Conservation (phyloP, 148 eudicot species). For the Rhododendron griersonianum region DNA sequence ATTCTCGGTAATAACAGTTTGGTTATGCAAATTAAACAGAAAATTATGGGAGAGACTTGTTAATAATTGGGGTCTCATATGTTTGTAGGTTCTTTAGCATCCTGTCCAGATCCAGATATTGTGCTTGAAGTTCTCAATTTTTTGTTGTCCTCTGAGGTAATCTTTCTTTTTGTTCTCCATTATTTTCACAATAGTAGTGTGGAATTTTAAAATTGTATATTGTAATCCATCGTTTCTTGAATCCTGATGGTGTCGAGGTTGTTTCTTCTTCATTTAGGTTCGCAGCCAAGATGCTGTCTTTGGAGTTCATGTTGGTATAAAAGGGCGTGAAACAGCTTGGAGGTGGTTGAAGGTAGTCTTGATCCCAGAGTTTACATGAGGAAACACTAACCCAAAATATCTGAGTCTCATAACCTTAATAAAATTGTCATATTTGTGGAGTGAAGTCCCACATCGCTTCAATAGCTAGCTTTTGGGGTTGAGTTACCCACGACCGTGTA, state of each 20-base stretch:
- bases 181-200: background rate
- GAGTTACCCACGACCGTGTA: too few relatives aligned
- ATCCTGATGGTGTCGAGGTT: background rate
- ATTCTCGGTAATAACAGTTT: constrained; percentile 49
- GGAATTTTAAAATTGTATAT: background rate
- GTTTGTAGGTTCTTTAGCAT: constrained; percentile 61
- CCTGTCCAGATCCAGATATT: constrained; percentile 73
- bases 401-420: background rate
- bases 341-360: constrained; percentile 73
- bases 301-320: constrained; percentile 61
- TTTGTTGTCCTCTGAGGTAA: constrained; percentile 73
- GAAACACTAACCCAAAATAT: background rate
- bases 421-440: background rate
- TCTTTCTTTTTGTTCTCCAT: background rate
- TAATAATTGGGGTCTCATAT: background rate
- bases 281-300: constrained; percentile 85
- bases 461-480: too few relatives aligned
- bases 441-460: too few relatives aligned
- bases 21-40: background rate
- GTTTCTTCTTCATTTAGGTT: constrained; percentile 40
- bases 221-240: background rate
- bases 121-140: constrained; percentile 81
- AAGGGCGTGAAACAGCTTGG: constrained; percentile 92
- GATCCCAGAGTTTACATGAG: background rate
- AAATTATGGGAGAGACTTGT: background rate